These are phyloP conservation scores for Pythium folliculosum DNA, from an alignment of 352 stramenopile species.

Conservation along the genomic window DNA sequence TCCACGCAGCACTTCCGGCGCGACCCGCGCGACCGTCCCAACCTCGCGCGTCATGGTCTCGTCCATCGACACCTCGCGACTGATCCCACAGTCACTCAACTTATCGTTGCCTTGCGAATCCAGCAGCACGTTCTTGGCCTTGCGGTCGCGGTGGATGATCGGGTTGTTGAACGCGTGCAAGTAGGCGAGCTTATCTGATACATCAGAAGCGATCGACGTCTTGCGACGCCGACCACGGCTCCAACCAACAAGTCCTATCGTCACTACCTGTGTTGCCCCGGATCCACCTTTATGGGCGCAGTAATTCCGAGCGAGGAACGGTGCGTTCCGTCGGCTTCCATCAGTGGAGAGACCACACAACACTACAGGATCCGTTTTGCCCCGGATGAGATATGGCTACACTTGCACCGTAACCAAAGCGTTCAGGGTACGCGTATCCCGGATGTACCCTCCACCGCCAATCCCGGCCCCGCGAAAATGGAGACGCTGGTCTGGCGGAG, in stretches of 20 bases:
- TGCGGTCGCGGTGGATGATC: conserved; percentile 1
- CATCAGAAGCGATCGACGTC: conserved; percentile 17
- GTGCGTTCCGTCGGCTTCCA: too few relatives aligned
- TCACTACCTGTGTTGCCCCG: too few relatives aligned
- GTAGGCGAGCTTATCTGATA: conserved; percentile 24
- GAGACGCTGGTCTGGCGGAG: conserved; percentile 11
- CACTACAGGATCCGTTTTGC: too few relatives aligned
- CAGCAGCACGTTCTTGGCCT: conserved; percentile 19
- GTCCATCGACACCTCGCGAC: conserved; percentile 16
- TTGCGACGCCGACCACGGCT: conserved; percentile 9
- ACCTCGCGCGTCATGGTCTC: conserved; percentile 33
- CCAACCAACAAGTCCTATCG: too few relatives aligned
- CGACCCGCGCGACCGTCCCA: conserved; percentile 32
- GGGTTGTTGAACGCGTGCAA: conserved; percentile 24
- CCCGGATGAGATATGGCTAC: background rate
- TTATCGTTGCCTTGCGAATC: conserved; percentile 10
- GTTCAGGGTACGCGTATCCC: background rate
- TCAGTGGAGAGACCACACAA: too few relatives aligned
- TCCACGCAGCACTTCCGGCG: conserved; percentile 31
- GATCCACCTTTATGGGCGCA: too few relatives aligned
- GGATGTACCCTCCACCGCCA: background rate
- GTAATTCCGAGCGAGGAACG: too few relatives aligned
- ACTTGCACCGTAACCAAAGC: background rate
- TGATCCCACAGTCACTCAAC: conserved; percentile 29
- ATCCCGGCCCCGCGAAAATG: too few relatives aligned